A percentile compares a stretch with the other conserved stretches of the same genome.
Evolutionary conservation across 2,329 filamentous ascomycete genomes (phyloP).

Genomic region (Botryosphaeria dothidea): DNA sequence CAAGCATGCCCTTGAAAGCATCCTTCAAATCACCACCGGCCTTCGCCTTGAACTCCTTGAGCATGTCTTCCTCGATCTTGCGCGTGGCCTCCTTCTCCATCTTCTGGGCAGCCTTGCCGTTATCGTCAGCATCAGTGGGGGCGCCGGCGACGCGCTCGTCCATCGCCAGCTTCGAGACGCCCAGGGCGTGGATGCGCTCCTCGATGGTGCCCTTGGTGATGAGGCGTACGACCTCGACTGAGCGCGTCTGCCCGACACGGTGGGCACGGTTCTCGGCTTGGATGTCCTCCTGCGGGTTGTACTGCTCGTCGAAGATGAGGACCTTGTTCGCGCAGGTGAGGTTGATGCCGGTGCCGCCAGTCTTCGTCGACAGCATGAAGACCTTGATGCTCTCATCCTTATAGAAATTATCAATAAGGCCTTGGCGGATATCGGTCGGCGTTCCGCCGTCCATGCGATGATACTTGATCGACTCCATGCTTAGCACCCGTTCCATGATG

Average conservation of each 20-base stretch:
- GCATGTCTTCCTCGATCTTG: constrained; percentile 37
- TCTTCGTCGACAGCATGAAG: constrained; percentile 90
- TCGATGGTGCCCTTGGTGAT: constrained; percentile 83
- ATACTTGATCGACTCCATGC: constrained; percentile 70
- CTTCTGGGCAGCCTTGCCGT: constrained; percentile 50
- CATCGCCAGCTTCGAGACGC: constrained; percentile 88
- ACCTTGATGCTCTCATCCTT: constrained; percentile 75
- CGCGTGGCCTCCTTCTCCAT: constrained; percentile 31
- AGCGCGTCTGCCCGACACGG: constrained; percentile 84
- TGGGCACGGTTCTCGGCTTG: constrained; percentile 97
- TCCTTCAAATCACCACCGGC: constrained; percentile 28
- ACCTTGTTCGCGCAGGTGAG: constrained; percentile 95
- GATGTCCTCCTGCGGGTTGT: constrained; percentile 97
- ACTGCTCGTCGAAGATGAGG: constrained; percentile 94
- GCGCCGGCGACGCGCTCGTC: constrained; percentile 69
- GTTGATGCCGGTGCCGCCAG: constrained; percentile 96
- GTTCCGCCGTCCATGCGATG: constrained; percentile 86
- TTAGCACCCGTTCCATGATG: constrained; percentile 81
- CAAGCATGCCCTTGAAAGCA: constrained; percentile 43
- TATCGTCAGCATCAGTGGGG: not conserved
- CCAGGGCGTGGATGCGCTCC: constrained; percentile 88
- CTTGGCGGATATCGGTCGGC: constrained; percentile 78
- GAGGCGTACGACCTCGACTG: constrained; percentile 87
- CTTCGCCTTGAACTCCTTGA: constrained; percentile 27
- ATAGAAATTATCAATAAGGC: constrained; percentile 85